phyloP scores from a whole-genome alignment of 2,329 filamentous ascomycete species.

The Fusarium graminum region DNA sequence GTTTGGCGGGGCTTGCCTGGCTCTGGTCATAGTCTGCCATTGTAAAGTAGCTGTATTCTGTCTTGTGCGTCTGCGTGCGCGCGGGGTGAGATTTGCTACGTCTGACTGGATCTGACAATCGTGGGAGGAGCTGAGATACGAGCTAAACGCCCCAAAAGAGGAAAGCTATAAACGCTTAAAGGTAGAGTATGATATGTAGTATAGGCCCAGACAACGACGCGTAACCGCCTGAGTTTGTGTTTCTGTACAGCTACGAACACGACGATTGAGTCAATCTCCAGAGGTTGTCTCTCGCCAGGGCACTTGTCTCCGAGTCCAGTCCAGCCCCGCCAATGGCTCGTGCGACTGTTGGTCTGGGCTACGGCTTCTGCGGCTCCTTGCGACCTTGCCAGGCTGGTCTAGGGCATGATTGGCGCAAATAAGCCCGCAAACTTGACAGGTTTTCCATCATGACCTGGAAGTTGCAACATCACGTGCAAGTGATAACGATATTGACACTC shows the following conservation, averaged over 20 bases:
- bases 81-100: conserved; percentile 38
- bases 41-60: conserved; percentile 16
- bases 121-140: conserved; percentile 5
- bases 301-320: conserved; percentile 39
- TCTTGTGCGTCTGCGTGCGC: conserved; percentile 6
- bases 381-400: conserved; percentile 19
- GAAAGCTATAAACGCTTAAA: conserved; percentile 14
- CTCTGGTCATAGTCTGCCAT: conserved; percentile 50
- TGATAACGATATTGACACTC: background rate
- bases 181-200: conserved; percentile 9
- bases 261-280: conserved; percentile 37
- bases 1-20: conserved; percentile 50
- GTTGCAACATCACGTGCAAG: conserved; percentile 28
- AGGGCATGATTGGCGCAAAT: conserved; percentile 40
- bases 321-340: conserved; percentile 42
- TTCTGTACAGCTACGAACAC: conserved; percentile 24
- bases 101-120: conserved; percentile 25
- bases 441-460: conserved; percentile 3
- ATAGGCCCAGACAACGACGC: background rate
- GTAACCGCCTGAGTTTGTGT: conserved; percentile 4
- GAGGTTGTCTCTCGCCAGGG: conserved; percentile 36
- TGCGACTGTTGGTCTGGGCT: conserved; percentile 22
- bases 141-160: conserved; percentile 8
- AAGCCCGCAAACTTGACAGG: conserved; percentile 15
- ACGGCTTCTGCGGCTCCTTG: conserved; percentile 39